Conservation (phyloP, 2,329 filamentous ascomycete genomes). For the Cladophialophora carrionii region DNA sequence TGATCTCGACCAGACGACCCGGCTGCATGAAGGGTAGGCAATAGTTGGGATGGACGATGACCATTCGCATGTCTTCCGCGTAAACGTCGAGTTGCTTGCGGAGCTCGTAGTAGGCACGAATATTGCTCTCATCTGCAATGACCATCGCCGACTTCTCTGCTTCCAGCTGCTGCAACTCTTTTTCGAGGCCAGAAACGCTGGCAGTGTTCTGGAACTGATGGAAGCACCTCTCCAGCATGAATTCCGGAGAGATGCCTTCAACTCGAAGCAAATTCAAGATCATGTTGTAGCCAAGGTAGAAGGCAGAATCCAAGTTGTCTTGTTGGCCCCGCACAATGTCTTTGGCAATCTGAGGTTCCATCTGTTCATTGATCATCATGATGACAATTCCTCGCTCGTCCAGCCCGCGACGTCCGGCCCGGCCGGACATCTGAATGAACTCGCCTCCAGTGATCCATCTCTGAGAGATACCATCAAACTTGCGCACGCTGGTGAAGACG, state of each 20-base stretch:
- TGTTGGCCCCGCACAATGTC: constrained; percentile 95
- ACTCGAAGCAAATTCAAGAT: constrained; percentile 93
- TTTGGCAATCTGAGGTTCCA: constrained; percentile 92
- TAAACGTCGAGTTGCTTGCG: constrained; percentile 82
- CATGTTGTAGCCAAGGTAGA: constrained; percentile 99
- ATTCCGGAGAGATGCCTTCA: constrained; percentile 98
- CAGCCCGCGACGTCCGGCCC: constrained; percentile 92
- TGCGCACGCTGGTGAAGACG: constrained; percentile 95
- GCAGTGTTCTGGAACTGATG: constrained; percentile 97
- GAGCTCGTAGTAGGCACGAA: constrained; percentile 93
- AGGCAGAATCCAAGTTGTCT: constrained; percentile 95
- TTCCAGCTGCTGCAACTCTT: constrained; percentile 78
- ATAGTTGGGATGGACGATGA: constrained; percentile 90
- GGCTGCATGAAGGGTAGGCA: constrained; percentile 81
- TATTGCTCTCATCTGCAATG: constrained; percentile 82
- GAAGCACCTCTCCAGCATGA: constrained; percentile 98
- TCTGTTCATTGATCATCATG: constrained; percentile 98
- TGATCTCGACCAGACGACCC: constrained; percentile 85
- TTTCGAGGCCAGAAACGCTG: constrained; percentile 80
- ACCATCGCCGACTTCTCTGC: constrained; percentile 70
- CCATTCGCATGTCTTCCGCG: constrained; percentile 83
- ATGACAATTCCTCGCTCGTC: constrained; percentile 98
- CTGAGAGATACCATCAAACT: constrained; percentile 82
- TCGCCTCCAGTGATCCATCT: constrained; percentile 91
- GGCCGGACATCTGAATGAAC: constrained; percentile 98